Evolutionary conservation across 2,329 filamentous ascomycete genomes (phyloP).

Genomic region (Cercospora zeina): DNA sequence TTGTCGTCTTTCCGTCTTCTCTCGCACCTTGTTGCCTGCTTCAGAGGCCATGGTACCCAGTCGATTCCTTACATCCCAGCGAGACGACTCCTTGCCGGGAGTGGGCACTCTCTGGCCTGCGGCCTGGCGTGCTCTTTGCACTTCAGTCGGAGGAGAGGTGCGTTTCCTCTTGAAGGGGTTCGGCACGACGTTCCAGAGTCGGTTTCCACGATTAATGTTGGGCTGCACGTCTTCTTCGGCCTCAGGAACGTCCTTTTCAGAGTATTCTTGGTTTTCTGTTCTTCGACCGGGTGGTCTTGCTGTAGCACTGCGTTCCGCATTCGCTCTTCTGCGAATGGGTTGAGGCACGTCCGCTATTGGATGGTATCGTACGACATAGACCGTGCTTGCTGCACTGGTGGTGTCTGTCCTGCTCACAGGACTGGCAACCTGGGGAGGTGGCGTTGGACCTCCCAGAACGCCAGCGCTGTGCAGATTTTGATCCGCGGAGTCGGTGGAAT

Average conservation of each 20-base stretch:
- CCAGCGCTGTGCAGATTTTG: conserved; percentile 7
- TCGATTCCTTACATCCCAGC: conserved; percentile 48
- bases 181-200: conserved; percentile 53
- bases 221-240: conserved; percentile 29
- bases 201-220: conserved; percentile 38
- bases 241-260: conserved; percentile 34
- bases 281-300: conserved; percentile 8
- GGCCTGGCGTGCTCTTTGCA: conserved; percentile 52
- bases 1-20: conserved; percentile 39
- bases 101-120: conserved; percentile 35
- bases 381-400: conserved; percentile 62
- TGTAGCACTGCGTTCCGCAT: conserved; percentile 25
- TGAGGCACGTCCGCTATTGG: conserved; percentile 52
- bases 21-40: conserved; percentile 47
- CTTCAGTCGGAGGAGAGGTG: conserved; percentile 60
- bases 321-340: conserved; percentile 36
- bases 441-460: conserved; percentile 38
- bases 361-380: conserved; percentile 64
- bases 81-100: conserved; percentile 48
- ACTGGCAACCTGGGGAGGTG: conserved; percentile 52
- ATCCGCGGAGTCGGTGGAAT: conserved; percentile 6
- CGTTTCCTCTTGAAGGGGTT: conserved; percentile 61
- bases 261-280: conserved; percentile 17
- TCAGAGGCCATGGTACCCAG: conserved; percentile 54
- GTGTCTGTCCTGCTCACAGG: conserved; percentile 63